Evolutionary conservation across 2,329 filamentous ascomycete genomes (phyloP).

Genomic region (Hymenoscyphus occultus): DNA sequence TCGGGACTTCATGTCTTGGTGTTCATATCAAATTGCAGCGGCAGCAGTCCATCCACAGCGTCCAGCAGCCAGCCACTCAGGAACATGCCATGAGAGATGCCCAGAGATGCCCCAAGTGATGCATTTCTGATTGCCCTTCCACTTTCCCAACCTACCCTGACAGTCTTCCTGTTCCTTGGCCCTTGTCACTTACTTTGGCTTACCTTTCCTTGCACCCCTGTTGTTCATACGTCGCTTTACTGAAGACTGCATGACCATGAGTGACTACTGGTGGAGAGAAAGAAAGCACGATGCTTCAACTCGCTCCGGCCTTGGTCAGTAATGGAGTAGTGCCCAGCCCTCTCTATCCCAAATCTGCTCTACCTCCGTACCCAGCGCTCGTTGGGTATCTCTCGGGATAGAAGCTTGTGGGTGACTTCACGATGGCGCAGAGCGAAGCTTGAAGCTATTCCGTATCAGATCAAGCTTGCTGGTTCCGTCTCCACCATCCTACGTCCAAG

Average conservation of each 20-base stretch:
- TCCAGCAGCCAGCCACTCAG: constrained; percentile 20
- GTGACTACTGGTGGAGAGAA: constrained; percentile 1
- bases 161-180: background rate
- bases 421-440: constrained; percentile 9
- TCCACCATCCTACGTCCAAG: constrained; percentile 15
- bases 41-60: constrained; percentile 26
- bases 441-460: constrained; percentile 22
- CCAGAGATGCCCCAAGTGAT: constrained; percentile 24
- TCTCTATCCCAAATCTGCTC: background rate
- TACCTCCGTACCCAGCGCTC: background rate
- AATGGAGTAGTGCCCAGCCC: background rate
- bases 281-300: constrained; percentile 1
- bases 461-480: constrained; percentile 20
- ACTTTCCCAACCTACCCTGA: background rate
- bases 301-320: constrained; percentile 3
- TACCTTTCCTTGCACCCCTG: constrained; percentile 11
- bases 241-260: background rate
- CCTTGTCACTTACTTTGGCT: constrained; percentile 5
- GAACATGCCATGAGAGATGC: constrained; percentile 23
- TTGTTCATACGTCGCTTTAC: background rate
- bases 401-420: constrained; percentile 1
- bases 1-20: constrained; percentile 13
- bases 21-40: constrained; percentile 31
- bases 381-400: background rate
- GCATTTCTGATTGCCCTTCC: constrained; percentile 8